Evolutionary conservation across 2,329 filamentous ascomycete species (phyloP).

Genomic region (Madurella mycetomatis): DNA sequence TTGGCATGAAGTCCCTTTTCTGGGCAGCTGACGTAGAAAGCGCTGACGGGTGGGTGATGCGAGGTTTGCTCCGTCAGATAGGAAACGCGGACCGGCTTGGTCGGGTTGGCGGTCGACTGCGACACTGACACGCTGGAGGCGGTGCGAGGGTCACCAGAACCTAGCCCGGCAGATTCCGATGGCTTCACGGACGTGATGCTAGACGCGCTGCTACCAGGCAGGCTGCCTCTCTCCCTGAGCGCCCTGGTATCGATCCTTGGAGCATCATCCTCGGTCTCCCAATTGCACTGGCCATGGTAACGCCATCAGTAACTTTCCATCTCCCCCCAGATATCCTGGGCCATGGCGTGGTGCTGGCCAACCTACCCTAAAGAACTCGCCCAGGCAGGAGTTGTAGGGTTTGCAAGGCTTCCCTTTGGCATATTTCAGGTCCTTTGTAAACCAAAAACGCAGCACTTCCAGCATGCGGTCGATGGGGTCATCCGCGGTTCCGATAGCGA

Average conservation of each 20-base stretch:
- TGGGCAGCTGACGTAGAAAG: constrained; percentile 89
- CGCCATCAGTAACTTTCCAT: constrained; percentile 18
- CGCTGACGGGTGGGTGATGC: constrained; percentile 94
- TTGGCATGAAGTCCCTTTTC: constrained; percentile 82
- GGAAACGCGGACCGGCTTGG: constrained; percentile 67
- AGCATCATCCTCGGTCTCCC: constrained; percentile 80
- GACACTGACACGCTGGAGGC: constrained; percentile 50
- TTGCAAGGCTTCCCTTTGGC: constrained; percentile 98
- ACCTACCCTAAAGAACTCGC: constrained; percentile 91
- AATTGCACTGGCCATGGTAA: constrained; percentile 66
- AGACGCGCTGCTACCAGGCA: constrained; percentile 41
- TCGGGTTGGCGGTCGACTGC: constrained; percentile 40
- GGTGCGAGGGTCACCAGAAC: constrained; percentile 37
- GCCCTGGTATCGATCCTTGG: constrained; percentile 56
- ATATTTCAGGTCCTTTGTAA: constrained; percentile 98
- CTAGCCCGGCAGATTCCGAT: constrained; percentile 24
- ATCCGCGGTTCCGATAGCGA: constrained; percentile 79
- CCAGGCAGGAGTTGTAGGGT: constrained; percentile 94
- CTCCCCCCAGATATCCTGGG: not conserved
- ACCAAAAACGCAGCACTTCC: constrained; percentile 93
- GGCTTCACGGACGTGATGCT: constrained; percentile 43
- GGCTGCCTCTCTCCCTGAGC: constrained; percentile 35
- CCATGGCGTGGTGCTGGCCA: not conserved
- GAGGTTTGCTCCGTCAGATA: constrained; percentile 98
- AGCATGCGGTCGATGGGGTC: constrained; percentile 91